These are phyloP conservation scores for Stentor roeselii DNA, from an alignment of 73 alveolate genomes.

Conservation along the genomic window DNA sequence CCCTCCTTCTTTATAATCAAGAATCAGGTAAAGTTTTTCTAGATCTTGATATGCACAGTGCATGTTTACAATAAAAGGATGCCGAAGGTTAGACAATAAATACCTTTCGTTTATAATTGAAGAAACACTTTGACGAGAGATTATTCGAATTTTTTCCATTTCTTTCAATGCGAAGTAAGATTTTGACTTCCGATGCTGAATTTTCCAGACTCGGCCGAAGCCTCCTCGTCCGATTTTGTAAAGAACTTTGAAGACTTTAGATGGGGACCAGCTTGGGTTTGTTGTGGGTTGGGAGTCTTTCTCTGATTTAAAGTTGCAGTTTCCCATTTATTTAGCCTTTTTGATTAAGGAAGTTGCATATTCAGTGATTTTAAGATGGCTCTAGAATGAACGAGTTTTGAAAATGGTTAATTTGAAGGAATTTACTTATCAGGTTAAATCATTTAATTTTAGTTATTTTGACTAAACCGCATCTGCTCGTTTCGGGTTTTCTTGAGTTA, in stretches of 20 bases:
- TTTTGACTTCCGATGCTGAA: constrained; percentile 22
- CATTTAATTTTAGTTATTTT: too few species aligned
- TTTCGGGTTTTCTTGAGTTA: too few species aligned
- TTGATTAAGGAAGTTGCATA: too few species aligned
- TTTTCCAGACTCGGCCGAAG: constrained; percentile 52
- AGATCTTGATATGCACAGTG: constrained; percentile 90
- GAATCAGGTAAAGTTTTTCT: constrained; percentile 81
- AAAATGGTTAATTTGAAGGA: too few species aligned
- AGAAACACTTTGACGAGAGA: constrained; percentile 76
- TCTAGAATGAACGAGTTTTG: too few species aligned
- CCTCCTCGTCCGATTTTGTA: constrained; percentile 60
- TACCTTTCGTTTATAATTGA: constrained; percentile 83
- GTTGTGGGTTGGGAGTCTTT: background rate
- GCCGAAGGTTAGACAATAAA: constrained; percentile 65
- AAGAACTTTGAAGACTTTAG: constrained; percentile 39
- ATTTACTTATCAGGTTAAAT: too few species aligned
- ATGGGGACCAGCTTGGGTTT: background rate
- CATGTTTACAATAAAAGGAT: constrained; percentile 87
- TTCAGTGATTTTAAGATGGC: too few species aligned
- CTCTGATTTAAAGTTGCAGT: background rate
- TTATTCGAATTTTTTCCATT: constrained; percentile 73
- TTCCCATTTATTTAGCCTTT: too few species aligned
- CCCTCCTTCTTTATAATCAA: constrained; percentile 92
- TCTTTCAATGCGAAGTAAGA: constrained; percentile 80
- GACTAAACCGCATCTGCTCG: too few species aligned